These are phyloP conservation scores for Penicillium dipodomyicola DNA, from an alignment of 495 filamentous ascomycete genomes.

Conservation along the genomic window DNA sequence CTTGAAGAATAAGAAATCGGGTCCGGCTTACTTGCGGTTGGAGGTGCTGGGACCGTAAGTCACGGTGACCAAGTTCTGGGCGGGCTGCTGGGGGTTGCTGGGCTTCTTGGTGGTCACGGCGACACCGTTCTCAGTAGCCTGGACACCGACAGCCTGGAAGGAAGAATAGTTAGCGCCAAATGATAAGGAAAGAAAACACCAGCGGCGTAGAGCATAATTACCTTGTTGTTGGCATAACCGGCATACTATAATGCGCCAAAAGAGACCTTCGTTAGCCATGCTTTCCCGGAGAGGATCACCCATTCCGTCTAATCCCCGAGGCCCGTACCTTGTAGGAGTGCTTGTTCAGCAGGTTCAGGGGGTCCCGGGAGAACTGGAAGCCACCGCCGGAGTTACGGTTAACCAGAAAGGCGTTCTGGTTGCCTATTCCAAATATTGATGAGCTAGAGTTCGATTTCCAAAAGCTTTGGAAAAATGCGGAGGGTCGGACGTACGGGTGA, in stretches of 20 bases:
- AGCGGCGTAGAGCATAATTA: slow-evolving; percentile 39
- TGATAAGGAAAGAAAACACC: background rate
- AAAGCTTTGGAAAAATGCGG: background rate
- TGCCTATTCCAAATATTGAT: slow-evolving; percentile 54
- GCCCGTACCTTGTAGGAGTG: slow-evolving; percentile 79
- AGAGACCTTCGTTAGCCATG: background rate
- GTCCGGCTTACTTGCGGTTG: slow-evolving; percentile 68
- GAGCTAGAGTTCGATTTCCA: slow-evolving; percentile 7
- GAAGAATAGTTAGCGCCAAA: slow-evolving; percentile 14
- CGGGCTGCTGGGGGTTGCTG: slow-evolving; percentile 62
- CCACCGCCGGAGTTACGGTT: slow-evolving; percentile 77
- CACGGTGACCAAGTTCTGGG: slow-evolving; percentile 57
- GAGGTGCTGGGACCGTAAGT: slow-evolving; percentile 66
- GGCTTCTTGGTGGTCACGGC: slow-evolving; percentile 81
- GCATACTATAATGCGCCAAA: slow-evolving; percentile 59
- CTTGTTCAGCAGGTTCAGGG: slow-evolving; percentile 85
- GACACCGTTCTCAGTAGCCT: slow-evolving; percentile 64
- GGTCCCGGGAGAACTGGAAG: slow-evolving; percentile 87
- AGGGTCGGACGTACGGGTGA: slow-evolving; percentile 67
- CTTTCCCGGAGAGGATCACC: background rate
- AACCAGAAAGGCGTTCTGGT: slow-evolving; percentile 79
- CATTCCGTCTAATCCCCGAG: background rate
- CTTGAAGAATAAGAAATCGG: background rate
- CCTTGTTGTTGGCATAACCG: slow-evolving; percentile 91
- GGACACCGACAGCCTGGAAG: slow-evolving; percentile 75